Conservation (phyloP, 306 rosid genomes). For the Fragaria iinumae region DNA sequence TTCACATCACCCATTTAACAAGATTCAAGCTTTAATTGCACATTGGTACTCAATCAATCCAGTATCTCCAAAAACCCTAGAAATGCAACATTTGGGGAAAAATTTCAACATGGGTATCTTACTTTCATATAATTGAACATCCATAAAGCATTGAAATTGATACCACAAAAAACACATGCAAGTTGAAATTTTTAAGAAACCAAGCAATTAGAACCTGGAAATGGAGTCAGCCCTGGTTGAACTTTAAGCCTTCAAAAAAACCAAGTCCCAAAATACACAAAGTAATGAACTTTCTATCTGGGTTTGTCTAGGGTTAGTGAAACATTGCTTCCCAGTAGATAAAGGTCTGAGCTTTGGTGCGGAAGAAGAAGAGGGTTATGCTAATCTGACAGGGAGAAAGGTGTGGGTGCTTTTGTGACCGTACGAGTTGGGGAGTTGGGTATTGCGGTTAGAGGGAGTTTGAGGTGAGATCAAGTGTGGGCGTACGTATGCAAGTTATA, state of each 20-base stretch:
- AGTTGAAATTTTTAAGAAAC: slow-evolving; percentile 23
- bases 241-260: slow-evolving; percentile 37
- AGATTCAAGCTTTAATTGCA: slow-evolving; percentile 26
- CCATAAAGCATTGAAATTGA: slow-evolving; percentile 20
- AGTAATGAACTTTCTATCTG: not conserved
- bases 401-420: not conserved
- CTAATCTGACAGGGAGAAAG: not conserved
- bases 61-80: slow-evolving; percentile 55
- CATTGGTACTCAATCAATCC: slow-evolving; percentile 32
- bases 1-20: slow-evolving; percentile 75
- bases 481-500: not conserved
- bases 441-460: not conserved
- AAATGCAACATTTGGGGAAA: slow-evolving; percentile 27
- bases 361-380: not conserved
- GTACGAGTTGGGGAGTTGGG: slow-evolving; percentile 1
- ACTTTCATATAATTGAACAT: slow-evolving; percentile 4
- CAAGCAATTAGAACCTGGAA: slow-evolving; percentile 41
- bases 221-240: slow-evolving; percentile 37
- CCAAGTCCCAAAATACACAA: slow-evolving; percentile 12
- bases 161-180: slow-evolving; percentile 24
- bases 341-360: not conserved
- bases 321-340: slow-evolving; percentile 3
- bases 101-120: slow-evolving; percentile 28
- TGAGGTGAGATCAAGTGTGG: not conserved
- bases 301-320: slow-evolving; percentile 29